phyloP scores from a whole-genome alignment of 176 grass and related monocot genomes.

The Saccharum officinarum region DNA sequence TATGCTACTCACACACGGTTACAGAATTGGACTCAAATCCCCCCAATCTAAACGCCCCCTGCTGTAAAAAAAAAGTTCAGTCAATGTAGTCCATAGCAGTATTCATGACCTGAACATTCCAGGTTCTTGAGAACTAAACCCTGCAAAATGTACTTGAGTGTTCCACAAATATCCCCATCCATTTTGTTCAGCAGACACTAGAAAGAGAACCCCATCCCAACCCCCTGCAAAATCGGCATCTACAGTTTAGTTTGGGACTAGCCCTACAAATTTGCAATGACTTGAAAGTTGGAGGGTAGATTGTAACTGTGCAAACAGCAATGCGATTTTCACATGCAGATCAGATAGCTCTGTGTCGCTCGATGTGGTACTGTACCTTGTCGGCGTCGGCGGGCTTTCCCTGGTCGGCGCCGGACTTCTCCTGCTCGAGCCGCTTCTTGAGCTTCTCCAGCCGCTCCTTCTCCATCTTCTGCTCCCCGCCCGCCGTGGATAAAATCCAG shows the following conservation, averaged over 20 bases:
- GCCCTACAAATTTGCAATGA: neutral
- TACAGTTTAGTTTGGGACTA: neutral
- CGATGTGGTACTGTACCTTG: conserved; percentile 26
- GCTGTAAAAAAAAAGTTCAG: neutral
- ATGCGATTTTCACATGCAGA: neutral
- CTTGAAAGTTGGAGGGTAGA: neutral
- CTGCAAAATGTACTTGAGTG: neutral
- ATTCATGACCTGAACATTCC: neutral
- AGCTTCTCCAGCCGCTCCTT: conserved; percentile 74
- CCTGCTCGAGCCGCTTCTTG: conserved; percentile 55
- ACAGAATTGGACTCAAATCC: neutral
- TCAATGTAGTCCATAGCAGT: neutral
- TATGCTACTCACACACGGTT: neutral
- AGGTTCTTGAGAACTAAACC: neutral
- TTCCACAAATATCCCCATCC: neutral
- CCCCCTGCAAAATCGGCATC: neutral
- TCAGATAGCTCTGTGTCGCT: neutral
- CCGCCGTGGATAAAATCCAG: neutral
- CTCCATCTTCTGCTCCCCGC: conserved; percentile 73
- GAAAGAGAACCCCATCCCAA: neutral
- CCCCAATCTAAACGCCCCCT: too few species aligned
- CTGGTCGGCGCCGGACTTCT: conserved; percentile 46
- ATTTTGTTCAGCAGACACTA: neutral
- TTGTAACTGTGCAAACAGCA: neutral
- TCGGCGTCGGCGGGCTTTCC: conserved; percentile 4